Evolutionary conservation across 176 grass and related monocot genomes (phyloP).

Genomic region (Oryza australiensis): DNA sequence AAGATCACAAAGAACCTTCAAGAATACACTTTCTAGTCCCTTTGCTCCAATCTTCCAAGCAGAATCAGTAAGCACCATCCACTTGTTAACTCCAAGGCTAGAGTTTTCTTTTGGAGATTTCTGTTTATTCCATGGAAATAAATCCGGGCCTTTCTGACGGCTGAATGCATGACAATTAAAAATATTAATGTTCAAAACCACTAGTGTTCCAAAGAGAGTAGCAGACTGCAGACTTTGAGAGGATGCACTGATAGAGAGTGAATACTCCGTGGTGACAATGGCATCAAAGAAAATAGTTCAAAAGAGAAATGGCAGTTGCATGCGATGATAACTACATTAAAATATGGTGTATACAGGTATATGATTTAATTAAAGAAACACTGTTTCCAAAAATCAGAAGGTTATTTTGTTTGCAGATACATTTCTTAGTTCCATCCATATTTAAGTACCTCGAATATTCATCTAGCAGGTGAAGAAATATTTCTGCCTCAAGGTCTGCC

Average conservation of each 20-base stretch:
- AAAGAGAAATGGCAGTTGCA: neutral
- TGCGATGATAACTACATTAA: neutral
- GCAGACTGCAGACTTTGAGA: conserved; percentile 23
- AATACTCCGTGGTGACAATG: neutral
- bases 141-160: conserved; percentile 37
- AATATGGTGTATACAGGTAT: conserved; percentile 14
- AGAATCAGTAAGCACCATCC: conserved; percentile 61
- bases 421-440: neutral
- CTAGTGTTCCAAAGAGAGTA: neutral
- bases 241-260: conserved; percentile 1
- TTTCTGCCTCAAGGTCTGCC: conserved; percentile 89
- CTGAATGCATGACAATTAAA: conserved; percentile 24
- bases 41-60: conserved; percentile 77
- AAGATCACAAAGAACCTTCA: conserved; percentile 61
- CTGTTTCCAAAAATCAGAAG: neutral
- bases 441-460: conserved; percentile 80
- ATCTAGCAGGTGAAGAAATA: conserved; percentile 86
- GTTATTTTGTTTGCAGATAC: neutral
- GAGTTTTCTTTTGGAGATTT: conserved; percentile 52
- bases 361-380: neutral
- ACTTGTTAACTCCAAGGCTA: conserved; percentile 67
- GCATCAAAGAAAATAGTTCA: neutral
- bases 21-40: conserved; percentile 64
- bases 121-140: conserved; percentile 60
- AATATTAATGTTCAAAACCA: conserved; percentile 4